A percentile compares a stretch with the other conserved stretches of the same genome.
Evolutionary conservation across 257 asterid species (phyloP).

Genomic region (Verbascum thapsus): DNA sequence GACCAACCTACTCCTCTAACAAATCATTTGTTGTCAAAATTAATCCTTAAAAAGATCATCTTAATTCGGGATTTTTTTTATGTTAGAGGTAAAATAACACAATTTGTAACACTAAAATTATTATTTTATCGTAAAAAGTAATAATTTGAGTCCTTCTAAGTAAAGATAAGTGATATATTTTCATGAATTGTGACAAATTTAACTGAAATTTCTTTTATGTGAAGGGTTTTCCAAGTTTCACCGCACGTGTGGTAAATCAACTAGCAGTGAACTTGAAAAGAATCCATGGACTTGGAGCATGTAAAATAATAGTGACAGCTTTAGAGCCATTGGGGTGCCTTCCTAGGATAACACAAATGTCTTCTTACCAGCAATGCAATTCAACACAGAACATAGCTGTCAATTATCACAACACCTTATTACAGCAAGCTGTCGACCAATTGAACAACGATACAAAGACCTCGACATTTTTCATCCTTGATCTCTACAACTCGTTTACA

Average conservation of each 20-base stretch:
- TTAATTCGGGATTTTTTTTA: too few relatives aligned
- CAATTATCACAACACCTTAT: slow-evolving; percentile 51
- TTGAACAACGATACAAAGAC: slow-evolving; percentile 51
- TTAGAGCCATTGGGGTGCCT: slow-evolving; percentile 86
- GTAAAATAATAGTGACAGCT: slow-evolving; percentile 54
- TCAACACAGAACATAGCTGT: slow-evolving; percentile 51
- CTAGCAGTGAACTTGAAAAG: slow-evolving; percentile 47
- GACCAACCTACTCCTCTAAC: slow-evolving; percentile 1
- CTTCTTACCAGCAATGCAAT: slow-evolving; percentile 66
- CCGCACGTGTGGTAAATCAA: slow-evolving; percentile 56
- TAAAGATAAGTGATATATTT: too few relatives aligned
- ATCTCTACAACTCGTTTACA: slow-evolving; percentile 64
- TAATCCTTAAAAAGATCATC: too few relatives aligned
- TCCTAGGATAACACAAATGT: slow-evolving; percentile 50
- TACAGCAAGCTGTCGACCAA: slow-evolving; percentile 51
- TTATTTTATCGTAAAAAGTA: too few relatives aligned
- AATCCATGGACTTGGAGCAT: slow-evolving; percentile 51
- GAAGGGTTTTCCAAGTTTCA: slow-evolving; percentile 65
- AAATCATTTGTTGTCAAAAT: too few relatives aligned
- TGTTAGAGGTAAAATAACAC: too few relatives aligned
- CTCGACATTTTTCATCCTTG: slow-evolving; percentile 48
- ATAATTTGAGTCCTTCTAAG: too few relatives aligned
- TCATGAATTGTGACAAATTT: too few relatives aligned
- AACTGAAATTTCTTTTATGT: too few relatives aligned
- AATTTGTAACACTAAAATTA: too few relatives aligned